A percentile compares a stretch with the other conserved stretches of the same genome.
These are phyloP conservation scores for Arthrobotrys sphaeroides DNA, from an alignment of 2,329 filamentous ascomycete genomes.

Conservation along the genomic window DNA sequence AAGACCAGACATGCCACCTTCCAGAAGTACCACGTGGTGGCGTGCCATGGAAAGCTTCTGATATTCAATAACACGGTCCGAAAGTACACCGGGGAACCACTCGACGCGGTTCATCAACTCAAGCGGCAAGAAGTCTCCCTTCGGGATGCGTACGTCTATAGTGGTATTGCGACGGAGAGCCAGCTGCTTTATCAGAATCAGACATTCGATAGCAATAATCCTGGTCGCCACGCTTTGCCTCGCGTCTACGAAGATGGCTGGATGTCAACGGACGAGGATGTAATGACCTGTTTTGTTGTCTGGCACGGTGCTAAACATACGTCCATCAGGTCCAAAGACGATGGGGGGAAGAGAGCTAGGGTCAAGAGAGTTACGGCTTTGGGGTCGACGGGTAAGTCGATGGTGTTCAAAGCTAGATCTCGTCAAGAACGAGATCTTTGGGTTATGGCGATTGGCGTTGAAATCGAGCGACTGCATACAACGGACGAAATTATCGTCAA, in stretches of 20 bases:
- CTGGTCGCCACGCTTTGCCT: conserved; percentile 69
- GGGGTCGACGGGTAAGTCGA: conserved; percentile 70
- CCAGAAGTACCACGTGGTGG: conserved; percentile 69
- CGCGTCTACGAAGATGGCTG: conserved; percentile 71
- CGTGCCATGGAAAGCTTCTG: conserved; percentile 70
- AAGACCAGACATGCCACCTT: conserved; percentile 72
- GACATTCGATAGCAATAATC: conserved; percentile 71
- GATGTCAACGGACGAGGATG: conserved; percentile 72
- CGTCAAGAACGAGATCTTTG: conserved; percentile 74
- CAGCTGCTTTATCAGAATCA: conserved; percentile 69
- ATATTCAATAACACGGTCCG: conserved; percentile 71
- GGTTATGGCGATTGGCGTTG: conserved; percentile 72
- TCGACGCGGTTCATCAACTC: conserved; percentile 71
- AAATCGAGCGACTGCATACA: conserved; percentile 71
- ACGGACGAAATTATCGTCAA: conserved; percentile 55
- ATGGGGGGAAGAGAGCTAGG: conserved; percentile 62
- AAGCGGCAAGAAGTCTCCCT: conserved; percentile 67
- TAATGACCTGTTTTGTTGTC: conserved; percentile 74
- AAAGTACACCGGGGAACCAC: conserved; percentile 66
- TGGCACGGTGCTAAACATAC: conserved; percentile 70
- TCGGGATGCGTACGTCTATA: conserved; percentile 59
- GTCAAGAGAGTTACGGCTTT: conserved; percentile 70
- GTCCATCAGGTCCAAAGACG: conserved; percentile 65
- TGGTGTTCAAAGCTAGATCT: conserved; percentile 73
- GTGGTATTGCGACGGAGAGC: conserved; percentile 73